These are phyloP conservation scores for Phytomonas francai DNA, from an alignment of 208 protist species.

Conservation along the genomic window DNA sequence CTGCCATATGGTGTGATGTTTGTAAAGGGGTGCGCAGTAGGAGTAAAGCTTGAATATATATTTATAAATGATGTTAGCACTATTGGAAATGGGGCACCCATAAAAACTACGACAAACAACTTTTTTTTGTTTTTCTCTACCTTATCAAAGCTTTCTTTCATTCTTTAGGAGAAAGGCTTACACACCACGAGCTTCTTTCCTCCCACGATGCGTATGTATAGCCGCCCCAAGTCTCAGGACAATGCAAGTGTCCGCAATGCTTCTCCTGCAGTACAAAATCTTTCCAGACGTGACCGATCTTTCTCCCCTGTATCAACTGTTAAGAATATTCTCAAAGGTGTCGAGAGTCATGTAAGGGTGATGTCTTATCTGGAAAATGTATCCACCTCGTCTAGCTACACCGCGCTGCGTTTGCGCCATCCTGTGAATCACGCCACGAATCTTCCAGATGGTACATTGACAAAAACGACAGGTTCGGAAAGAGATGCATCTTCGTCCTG, in stretches of 20 bases:
- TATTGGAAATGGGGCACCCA: not conserved
- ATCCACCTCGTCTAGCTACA: conserved; percentile 64
- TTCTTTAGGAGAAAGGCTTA: conserved; percentile 8
- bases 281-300: not conserved
- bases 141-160: conserved; percentile 3
- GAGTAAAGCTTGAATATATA: not conserved
- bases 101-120: not conserved
- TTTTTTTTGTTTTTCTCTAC: not conserved
- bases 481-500: conserved; percentile 13
- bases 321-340: conserved; percentile 74
- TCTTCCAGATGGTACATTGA: not conserved
- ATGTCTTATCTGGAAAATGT: conserved; percentile 72
- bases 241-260: conserved; percentile 2
- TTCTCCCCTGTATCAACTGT: conserved; percentile 4
- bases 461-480: not conserved
- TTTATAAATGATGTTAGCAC: not conserved
- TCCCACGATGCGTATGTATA: not conserved
- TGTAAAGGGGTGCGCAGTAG: not conserved
- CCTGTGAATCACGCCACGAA: conserved; percentile 13
- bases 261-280: not conserved
- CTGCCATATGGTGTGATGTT: not conserved
- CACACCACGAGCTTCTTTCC: not conserved
- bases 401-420: conserved; percentile 45
- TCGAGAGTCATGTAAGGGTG: conserved; percentile 76
- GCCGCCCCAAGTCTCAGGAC: conserved; percentile 7